Base-by-base conservation (phyloP, 352 stramenopile species). In the Pythium insidiosum region DNA sequence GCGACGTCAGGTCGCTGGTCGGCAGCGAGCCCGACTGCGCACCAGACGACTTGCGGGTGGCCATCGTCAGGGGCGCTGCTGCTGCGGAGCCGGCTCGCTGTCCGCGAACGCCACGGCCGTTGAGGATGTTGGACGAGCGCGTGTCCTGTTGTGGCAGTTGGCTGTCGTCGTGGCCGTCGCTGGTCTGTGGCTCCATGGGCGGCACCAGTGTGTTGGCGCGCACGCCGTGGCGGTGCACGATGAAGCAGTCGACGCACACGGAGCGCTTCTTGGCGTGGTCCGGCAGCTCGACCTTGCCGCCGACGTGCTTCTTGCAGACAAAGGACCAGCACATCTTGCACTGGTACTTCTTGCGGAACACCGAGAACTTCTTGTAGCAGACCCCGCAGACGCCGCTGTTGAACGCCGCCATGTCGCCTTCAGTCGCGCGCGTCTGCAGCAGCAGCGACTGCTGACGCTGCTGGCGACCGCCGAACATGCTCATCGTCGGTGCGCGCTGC, bases 331-430 rank as follows among this genome's bases (percentile, higher is more conserved):
- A 92, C n/a, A 61, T 66, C 54, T 86, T 87, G 71, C 79, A 92
- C 53, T 86, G 72, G 61, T 92, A 87, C 53, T 88, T 86, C 47
- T 85, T 88, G 52, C 79, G 79, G 53, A 92, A 92, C 63, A 92
- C 71, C 12, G 60, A 73, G 25, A 92, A 92, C 54, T 86, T 85
- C 56, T 87, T 88, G 69, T 89, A 84, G 61, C 79, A 92, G 3
- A 92, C 74, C 4, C 66, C 72, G 41, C 79, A 92, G 25, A 83
- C 70, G 0, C 62, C 74, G 7, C 61, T 69, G 56, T 84, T 84
- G 53, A 71, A 50, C 11, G 71, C 41, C 25, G 37, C 22, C 10
- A 63, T 23, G 19, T 73, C 49, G 39, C 62, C 58, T 36, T 70
- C 68, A 35, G 62, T 70, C n/a, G 55, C 34, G 16, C 55, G 34